Evolutionary conservation across 1,284 basidiomycete species (phyloP).

Genomic region (Irpex sp.): DNA sequence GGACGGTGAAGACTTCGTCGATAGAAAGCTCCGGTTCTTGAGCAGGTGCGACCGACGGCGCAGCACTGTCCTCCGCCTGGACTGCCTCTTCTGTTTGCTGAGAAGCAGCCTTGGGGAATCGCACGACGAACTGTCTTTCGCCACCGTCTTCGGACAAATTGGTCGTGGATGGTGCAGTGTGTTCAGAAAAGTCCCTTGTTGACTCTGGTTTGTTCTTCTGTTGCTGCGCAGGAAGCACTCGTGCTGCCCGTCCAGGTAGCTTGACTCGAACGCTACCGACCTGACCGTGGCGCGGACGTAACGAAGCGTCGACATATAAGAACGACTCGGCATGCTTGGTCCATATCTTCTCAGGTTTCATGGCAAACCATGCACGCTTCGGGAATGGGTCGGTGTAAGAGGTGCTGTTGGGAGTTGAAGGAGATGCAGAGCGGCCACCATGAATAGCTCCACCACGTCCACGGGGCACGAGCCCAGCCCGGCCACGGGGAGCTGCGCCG

Average conservation of each 20-base stretch:
- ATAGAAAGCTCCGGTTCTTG: slow-evolving; percentile 31
- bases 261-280: slow-evolving; percentile 52
- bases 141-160: slow-evolving; percentile 31
- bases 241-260: slow-evolving; percentile 42
- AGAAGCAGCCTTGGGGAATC: slow-evolving; percentile 39
- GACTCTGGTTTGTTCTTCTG: slow-evolving; percentile 8
- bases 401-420: background rate
- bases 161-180: slow-evolving; percentile 9
- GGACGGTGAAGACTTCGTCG: slow-evolving; percentile 53
- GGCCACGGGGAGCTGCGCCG: slow-evolving; percentile 29
- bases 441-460: slow-evolving; percentile 41
- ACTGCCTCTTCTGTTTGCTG: slow-evolving; percentile 22
- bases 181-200: slow-evolving; percentile 11
- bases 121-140: slow-evolving; percentile 47
- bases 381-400: slow-evolving; percentile 22
- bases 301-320: slow-evolving; percentile 54
- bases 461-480: slow-evolving; percentile 32
- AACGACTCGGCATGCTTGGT: slow-evolving; percentile 73
- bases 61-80: slow-evolving; percentile 12
- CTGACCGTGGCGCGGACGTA: slow-evolving; percentile 52
- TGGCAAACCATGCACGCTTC: slow-evolving; percentile 57
- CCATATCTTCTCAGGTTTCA: slow-evolving; percentile 75
- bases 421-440: slow-evolving; percentile 22
- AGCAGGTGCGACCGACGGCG: slow-evolving; percentile 22
- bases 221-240: slow-evolving; percentile 23